Evolutionary conservation across 441 rosid genomes (phyloP).

Genomic region (Corymbia calophylla): DNA sequence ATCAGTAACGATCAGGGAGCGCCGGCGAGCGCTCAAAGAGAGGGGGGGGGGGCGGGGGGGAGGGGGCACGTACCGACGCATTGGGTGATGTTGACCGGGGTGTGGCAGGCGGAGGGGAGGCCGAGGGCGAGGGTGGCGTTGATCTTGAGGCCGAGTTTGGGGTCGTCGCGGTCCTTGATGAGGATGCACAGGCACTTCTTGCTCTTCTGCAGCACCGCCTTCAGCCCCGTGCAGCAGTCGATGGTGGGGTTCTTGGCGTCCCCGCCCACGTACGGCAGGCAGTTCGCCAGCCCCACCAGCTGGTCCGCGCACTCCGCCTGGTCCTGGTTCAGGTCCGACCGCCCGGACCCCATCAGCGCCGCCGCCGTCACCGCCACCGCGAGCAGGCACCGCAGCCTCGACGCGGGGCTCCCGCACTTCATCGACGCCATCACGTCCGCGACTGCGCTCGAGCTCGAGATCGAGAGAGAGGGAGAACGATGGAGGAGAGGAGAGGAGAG

Average conservation of each 20-base stretch:
- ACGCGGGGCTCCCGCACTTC: background rate
- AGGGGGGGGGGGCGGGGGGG: no score
- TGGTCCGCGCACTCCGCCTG: background rate
- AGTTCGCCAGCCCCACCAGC: background rate
- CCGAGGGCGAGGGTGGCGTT: conserved; percentile 1
- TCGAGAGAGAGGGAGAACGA: background rate
- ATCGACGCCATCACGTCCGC: background rate
- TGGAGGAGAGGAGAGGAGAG: background rate
- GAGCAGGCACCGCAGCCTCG: background rate
- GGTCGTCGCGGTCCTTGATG: conserved; percentile 1
- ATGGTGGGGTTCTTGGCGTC: background rate
- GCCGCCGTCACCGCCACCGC: background rate
- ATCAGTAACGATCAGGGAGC: background rate
- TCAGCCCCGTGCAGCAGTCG: conserved; percentile 1
- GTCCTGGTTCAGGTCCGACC: background rate
- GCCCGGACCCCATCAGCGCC: background rate
- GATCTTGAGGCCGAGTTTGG: background rate
- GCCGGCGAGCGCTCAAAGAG: no score
- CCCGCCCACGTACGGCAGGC: background rate
- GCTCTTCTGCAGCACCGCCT: background rate
- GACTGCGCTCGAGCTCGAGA: background rate
- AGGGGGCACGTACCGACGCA: background rate
- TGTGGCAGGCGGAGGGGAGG: background rate
- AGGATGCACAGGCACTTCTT: conserved; percentile 1
- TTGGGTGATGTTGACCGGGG: background rate